A percentile compares a stretch with the other conserved stretches of the same genome.
phyloP scores from a whole-genome alignment of 495 filamentous ascomycete genomes.

The Penicillium samsonianum region DNA sequence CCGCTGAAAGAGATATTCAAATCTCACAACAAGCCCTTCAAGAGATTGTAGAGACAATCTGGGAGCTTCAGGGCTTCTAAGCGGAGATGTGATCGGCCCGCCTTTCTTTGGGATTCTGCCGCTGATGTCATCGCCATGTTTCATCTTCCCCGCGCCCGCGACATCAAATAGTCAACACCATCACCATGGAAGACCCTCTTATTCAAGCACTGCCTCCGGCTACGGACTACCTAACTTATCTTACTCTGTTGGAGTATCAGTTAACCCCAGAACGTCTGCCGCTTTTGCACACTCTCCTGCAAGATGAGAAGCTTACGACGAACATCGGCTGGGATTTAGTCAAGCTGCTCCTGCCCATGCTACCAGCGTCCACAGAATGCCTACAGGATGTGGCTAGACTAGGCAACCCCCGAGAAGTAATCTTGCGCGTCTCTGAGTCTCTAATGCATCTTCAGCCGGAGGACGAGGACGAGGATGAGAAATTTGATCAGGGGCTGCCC shows the following conservation, averaged over 20 bases:
- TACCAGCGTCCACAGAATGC: slow-evolving; percentile 72
- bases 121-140: slow-evolving; percentile 15
- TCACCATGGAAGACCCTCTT: slow-evolving; percentile 43
- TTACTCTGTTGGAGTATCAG: slow-evolving; percentile 85
- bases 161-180: slow-evolving; percentile 12
- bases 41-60: too few relatives aligned
- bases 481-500: slow-evolving; percentile 20
- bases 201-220: slow-evolving; percentile 62
- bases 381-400: slow-evolving; percentile 75
- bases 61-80: too few relatives aligned
- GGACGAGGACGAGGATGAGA: slow-evolving; percentile 51
- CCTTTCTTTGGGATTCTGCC: slow-evolving; percentile 10
- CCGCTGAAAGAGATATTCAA: too few relatives aligned
- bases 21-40: too few relatives aligned
- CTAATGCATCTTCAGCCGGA: slow-evolving; percentile 59
- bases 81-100: slow-evolving; percentile 9
- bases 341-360: slow-evolving; percentile 73
- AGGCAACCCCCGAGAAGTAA: slow-evolving; percentile 92
- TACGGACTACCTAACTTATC: slow-evolving; percentile 83
- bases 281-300: slow-evolving; percentile 72
- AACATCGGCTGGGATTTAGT: slow-evolving; percentile 98
- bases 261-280: slow-evolving; percentile 76
- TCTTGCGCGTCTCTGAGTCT: slow-evolving; percentile 81
- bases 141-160: slow-evolving; percentile 16
- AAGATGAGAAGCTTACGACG: slow-evolving; percentile 78